Evolutionary conservation across 2,329 filamentous ascomycete species (phyloP), one percentile per base, ranked within the genome.

Genomic region (Albifimbria verrucaria): DNA sequence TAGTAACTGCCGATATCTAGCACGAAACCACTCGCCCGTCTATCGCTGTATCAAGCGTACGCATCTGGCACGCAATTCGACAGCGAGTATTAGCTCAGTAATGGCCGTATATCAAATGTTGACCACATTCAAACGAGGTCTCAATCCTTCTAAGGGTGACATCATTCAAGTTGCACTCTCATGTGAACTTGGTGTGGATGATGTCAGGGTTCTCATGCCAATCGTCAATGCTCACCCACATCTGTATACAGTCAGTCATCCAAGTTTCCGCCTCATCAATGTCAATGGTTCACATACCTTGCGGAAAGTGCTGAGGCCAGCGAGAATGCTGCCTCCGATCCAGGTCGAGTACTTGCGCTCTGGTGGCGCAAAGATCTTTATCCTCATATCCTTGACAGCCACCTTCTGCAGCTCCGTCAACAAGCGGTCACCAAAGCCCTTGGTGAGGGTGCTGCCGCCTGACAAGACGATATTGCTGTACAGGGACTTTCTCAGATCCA

Each of bases 141-240:
- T n/a, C n/a, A n/a, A n/a, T n/a, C n/a, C n/a, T n/a, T n/a, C n/a
- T n/a, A n/a, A 49, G 39, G 55, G 45, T 55, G 50, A 36, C 47
- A 54, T 49, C 12, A 23, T 23, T 48, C 32, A 24, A 18, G 45
- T 44, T 41, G 47, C 20, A 43, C 51, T 52, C 45, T 73, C 80
- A 97, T 65, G 91, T 92, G 73, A 97, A 96, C 75, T 96, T 97
- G 67, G 91, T 94, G 75, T 97, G 93, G 68, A 99, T 97, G 65
- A 99, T 94, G 68, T 99, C 93, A 18, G 94, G 94, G 69, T 99
- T 96, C 81, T 99, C 94, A 71, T 99, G 94, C 94, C 94, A 99
- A 78, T 99, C 94, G 68, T 97, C 94, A 69, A 96, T 93, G 74
- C 92, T 96, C 67, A 99, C 94, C 92, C 94, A 97, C 94, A 99